Percentiles rank a stretch among this genome's conserved stretches.
Evolutionary conservation across 306 rosid species (phyloP).

Genomic region (Vigna angularis): DNA sequence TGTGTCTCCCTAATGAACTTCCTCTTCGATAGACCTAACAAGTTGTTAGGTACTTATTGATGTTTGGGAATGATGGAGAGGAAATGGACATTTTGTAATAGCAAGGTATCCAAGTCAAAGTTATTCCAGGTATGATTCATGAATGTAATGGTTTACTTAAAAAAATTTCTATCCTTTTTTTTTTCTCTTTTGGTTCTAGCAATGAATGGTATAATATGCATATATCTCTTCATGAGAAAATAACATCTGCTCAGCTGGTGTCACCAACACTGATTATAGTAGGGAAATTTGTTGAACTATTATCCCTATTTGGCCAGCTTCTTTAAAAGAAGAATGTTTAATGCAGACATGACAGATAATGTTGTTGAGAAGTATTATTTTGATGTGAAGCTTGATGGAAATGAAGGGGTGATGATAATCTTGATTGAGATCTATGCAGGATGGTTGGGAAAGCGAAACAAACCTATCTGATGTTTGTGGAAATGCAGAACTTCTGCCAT

Average conservation of each 20-base stretch:
- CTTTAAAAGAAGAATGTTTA: constrained; percentile 60
- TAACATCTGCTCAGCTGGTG: constrained; percentile 59
- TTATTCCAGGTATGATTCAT: constrained; percentile 79
- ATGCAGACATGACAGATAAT: constrained; percentile 48
- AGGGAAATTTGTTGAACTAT: constrained; percentile 90
- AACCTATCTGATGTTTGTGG: not conserved
- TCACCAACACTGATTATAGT: constrained; percentile 89
- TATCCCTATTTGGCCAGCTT: constrained; percentile 77
- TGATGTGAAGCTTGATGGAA: constrained; percentile 18
- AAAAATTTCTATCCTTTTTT: no score
- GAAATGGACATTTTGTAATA: constrained; percentile 97
- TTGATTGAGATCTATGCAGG: not conserved
- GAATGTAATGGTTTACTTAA: not conserved
- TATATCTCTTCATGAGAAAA: constrained; percentile 41
- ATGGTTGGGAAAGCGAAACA: not conserved
- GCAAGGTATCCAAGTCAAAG: constrained; percentile 86
- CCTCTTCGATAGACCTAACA: no score
- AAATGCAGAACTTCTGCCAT: constrained; percentile 12
- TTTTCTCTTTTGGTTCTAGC: no score
- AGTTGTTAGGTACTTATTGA: constrained; percentile 54
- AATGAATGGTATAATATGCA: no score
- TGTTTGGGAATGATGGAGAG: constrained; percentile 97
- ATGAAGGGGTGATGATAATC: not conserved
- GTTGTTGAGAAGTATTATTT: not conserved
- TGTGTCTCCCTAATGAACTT: rapidly evolving